phyloP scores from a whole-genome alignment of 1,139 yeast genomes.

The Waltiozyma sp. region DNA sequence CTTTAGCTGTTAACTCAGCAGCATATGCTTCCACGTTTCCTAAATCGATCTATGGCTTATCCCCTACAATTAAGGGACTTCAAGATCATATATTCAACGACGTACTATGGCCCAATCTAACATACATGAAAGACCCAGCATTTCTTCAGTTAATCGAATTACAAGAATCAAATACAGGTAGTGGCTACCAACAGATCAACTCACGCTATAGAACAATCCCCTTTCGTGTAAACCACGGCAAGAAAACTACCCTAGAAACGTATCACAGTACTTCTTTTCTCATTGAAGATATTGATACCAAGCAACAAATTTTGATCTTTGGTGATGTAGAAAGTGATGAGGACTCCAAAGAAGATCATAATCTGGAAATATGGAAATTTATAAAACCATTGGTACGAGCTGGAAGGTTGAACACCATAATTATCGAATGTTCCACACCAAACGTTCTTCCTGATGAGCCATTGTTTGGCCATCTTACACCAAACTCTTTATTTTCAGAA shows the following conservation, averaged over 20 bases:
- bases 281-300: constrained; percentile 26
- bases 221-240: constrained; percentile 27
- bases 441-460: constrained; percentile 33
- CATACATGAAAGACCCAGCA: constrained; percentile 12
- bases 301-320: constrained; percentile 42
- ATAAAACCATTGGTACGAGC: constrained; percentile 37
- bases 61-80: constrained; percentile 41
- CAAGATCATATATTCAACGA: constrained; percentile 59
- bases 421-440: constrained; percentile 69
- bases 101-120: constrained; percentile 62
- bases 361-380: constrained; percentile 43
- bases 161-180: constrained; percentile 10
- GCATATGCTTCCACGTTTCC: constrained; percentile 28
- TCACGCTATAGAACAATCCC: constrained; percentile 18
- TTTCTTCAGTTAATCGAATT: constrained; percentile 15
- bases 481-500: constrained; percentile 49
- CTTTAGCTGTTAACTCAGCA: constrained; percentile 64
- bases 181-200: constrained; percentile 15
- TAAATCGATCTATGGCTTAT: constrained; percentile 43
- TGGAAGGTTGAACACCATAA: constrained; percentile 36
- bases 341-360: constrained; percentile 31
- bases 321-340: constrained; percentile 76
- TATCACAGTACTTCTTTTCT: constrained; percentile 38
- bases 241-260: constrained; percentile 5
- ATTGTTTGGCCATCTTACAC: constrained; percentile 74